Evolutionary conservation across 2,329 filamentous ascomycete genomes (phyloP), one percentile per base, ranked within the genome.

Genomic region (Colletotrichum filicis): DNA sequence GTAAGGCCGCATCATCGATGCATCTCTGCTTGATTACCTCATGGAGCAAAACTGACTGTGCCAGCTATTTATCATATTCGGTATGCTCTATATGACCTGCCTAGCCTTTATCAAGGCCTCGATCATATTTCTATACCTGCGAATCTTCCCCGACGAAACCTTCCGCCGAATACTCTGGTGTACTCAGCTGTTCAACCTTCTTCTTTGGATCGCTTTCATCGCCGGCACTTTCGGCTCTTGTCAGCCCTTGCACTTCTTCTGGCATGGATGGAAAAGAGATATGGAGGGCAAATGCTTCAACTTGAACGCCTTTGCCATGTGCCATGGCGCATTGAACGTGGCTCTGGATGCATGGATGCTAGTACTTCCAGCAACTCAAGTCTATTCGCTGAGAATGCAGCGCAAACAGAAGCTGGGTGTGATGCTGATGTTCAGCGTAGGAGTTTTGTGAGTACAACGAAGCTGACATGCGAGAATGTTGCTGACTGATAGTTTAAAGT

Each of bases 301-400:
- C 58, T 77, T 85, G 66, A 81, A 80, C 26, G 77, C 77, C 3
- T 82, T 84, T 32, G 79, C 78, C 32, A 87, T 85, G 79, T 77
- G 81, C 26, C 80, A 80, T 65, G 82, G 85, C 1, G 80, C 75
- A 0, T 78, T 87, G 61, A 87, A 85, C 66, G 86, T 88, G 35
- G 71, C 81, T 0, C 81, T 85, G 26, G 86, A 88, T 73, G 22
- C 85, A 5, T 76, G 82, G 61, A 84, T 86, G 61, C 80, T 87
- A 37, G 77, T 79, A 0, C 74, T 87, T 4, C 85, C 86, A 0
- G 79, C 87, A 12, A 78, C 79, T 6, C 79, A 82, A n/a, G 58
- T 84, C 4, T 69, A 78, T 4, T 65, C 76, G 2, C 74, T 84
- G 32, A 75, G 79, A 2, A 71, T 84, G 60, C 76, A 78, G 49